Evolutionary conservation across 2,329 filamentous ascomycete species (phyloP), one percentile per base, ranked within the genome.

Genomic region (Grosmannia serpens): DNA sequence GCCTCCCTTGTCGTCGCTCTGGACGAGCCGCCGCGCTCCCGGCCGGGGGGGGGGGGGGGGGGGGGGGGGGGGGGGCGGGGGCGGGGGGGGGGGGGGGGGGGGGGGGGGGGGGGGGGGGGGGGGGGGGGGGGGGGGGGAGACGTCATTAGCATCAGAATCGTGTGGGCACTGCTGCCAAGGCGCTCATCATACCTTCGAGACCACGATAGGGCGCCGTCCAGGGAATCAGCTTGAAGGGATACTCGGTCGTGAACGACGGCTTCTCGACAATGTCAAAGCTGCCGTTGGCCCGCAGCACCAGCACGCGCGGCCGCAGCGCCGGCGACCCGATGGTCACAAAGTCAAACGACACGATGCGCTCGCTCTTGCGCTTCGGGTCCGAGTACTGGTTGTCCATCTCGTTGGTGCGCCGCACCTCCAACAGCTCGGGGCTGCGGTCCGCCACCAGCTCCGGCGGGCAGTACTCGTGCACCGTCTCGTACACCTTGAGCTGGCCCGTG

Each of bases 311-410:
- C 27, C 77, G 77, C 54, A 84, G 66, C 17, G 76, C 75, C 4
- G 80, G 73, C 4, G 79, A 81, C 13, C 77, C 74, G 53, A 85
- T 72, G 4, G 80, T 85, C 11, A 86, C 72, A 83, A 84, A 87
- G 66, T 87, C 84, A 67, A 86, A 86, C 0, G 83, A 86, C 9
- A 86, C 81, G 35, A 86, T 84, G 24, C 81, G 77, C 58, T 85
- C 80, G 63, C 78, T 76, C 67, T 79, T 79, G 62, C 77, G 73
- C 35, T 73, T 72, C 35, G 73, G 70, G 55, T 81, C 78, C 29
- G 75, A 71, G 63, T 79, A 84, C 22, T 77, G 75, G 54, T 82
- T 78, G 63, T 86, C 82, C 71, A 86, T 77, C 65, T 85, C 82
- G 62, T 82, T 76, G 1, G 83, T 85, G 59, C 74, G 79, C 51